Base-by-base conservation (phyloP, 2,329 filamentous ascomycete genomes). In the Cladosporium sp. region DNA sequence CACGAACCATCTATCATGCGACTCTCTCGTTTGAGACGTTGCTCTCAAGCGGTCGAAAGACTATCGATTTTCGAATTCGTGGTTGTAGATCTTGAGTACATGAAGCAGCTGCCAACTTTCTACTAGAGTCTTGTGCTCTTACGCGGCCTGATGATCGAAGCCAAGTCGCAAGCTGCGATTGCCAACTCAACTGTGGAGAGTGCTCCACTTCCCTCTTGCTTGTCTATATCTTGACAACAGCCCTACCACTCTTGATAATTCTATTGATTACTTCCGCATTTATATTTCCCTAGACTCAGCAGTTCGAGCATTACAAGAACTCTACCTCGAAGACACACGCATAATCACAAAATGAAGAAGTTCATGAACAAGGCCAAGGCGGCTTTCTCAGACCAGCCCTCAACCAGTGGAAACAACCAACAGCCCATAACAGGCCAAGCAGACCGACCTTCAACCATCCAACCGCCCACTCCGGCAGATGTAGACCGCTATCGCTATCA, bases 401-500 rank as follows among this genome's bases (percentile, higher is more conserved):
- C 47, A 17, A 45, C 39, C 10, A 32, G 57, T n/a, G 35, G 51
- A n/a, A 62, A 68, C 28, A 53, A 54, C 8, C 62, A 65, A 20
- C 58, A 61, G n/a, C 40, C 62, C 53, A 39, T 60, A 61, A 37
- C 59, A 64, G 40, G 39, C 53, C n/a, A 56, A 42, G 50, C 59
- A 60, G 69, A 68, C 17, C 57, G 58, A 19, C 63, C 63, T 24
- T 61, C 64, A 1, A 48, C 45, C 12, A 75, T 80, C 58, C 71
- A 60, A 63, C 67, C 53, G 58, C 74, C 75, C 5, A 74, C 73
- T 5, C 56, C 67, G 1, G 63, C 70, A 55, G 77, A 73, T 52
- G 72, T 83, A 19, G 67, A 80, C 25, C 75, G 80, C 51, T 85
- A 84, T 64, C 78, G 83, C 40, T 84, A 83, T 62, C 81, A 85